Percentiles rank a stretch among this genome's conserved stretches.
phyloP scores from a whole-genome alignment of 1,284 basidiomycete genomes.

The Athelia sp. region DNA sequence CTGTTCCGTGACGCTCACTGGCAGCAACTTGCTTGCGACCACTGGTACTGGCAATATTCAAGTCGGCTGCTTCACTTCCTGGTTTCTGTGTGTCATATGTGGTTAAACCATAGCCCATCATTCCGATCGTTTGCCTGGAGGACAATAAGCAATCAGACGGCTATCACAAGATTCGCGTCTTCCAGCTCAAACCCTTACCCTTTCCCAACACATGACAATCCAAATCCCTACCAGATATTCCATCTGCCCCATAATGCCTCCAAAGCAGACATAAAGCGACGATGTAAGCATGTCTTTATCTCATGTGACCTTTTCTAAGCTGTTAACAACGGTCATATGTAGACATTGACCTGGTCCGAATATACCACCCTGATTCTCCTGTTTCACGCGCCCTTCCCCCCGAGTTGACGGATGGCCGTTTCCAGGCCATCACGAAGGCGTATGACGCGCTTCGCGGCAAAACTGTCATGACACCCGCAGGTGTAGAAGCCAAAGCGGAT shows the following conservation, averaged over 20 bases:
- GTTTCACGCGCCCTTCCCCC: slow-evolving; percentile 40
- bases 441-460: slow-evolving; percentile 53
- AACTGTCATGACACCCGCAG: slow-evolving; percentile 22
- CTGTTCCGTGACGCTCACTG: too few species aligned
- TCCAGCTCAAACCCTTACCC: slow-evolving; percentile 15
- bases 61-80: too few species aligned
- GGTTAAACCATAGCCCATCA: not conserved
- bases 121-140: not conserved
- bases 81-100: not conserved
- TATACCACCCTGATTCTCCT: slow-evolving; percentile 67
- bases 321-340: slow-evolving; percentile 5
- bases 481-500: slow-evolving; percentile 20
- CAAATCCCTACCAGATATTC: slow-evolving; percentile 67
- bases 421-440: slow-evolving; percentile 56
- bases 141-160: not conserved
- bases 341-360: slow-evolving; percentile 69
- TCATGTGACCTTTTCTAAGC: not conserved
- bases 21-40: too few species aligned
- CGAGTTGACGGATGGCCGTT: slow-evolving; percentile 48
- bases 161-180: not conserved
- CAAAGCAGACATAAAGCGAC: slow-evolving; percentile 53
- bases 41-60: too few species aligned
- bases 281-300: slow-evolving; percentile 43
- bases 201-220: slow-evolving; percentile 47
- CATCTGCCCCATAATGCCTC: slow-evolving; percentile 54